These are phyloP conservation scores for Fusarium euwallaceae DNA, from an alignment of 2,329 filamentous ascomycete genomes.

Conservation along the genomic window DNA sequence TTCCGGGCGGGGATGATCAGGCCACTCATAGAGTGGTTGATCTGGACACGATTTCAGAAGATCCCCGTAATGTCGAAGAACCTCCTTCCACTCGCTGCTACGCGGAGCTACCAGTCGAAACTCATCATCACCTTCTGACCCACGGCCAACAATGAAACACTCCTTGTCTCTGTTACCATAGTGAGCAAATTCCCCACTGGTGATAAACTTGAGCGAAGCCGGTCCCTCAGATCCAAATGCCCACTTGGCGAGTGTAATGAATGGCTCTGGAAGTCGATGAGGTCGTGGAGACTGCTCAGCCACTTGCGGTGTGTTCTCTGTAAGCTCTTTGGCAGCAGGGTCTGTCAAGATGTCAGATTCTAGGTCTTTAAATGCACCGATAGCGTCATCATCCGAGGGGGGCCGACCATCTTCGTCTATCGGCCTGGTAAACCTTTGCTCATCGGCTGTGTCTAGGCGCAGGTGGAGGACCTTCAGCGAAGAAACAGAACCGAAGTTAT, in stretches of 20 bases:
- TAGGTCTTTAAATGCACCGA: no score
- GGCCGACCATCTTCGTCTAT: no score
- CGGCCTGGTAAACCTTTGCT: no score
- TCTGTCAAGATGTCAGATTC: no score
- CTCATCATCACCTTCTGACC: not conserved
- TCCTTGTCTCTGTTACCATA: not conserved
- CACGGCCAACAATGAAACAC: not conserved
- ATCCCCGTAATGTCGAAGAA: not conserved
- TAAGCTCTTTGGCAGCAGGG: no score
- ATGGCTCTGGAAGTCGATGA: no score
- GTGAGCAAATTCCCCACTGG: slow-evolving; percentile 11
- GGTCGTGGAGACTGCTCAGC: no score
- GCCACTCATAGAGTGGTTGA: not conserved
- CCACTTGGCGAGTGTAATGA: slow-evolving; percentile 7
- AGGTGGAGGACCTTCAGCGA: no score
- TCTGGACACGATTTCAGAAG: not conserved
- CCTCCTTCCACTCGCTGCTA: not conserved
- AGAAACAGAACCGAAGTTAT: no score
- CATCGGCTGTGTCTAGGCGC: no score
- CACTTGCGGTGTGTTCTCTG: no score
- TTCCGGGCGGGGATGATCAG: not conserved
- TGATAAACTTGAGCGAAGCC: slow-evolving; percentile 2
- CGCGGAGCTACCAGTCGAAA: not conserved
- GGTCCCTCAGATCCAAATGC: slow-evolving; percentile 10
- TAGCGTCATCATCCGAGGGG: no score